Evolutionary conservation across 1,284 basidiomycete genomes (phyloP), one percentile per base, ranked within the genome.

Genomic region (Ceratobasidium theobromae): DNA sequence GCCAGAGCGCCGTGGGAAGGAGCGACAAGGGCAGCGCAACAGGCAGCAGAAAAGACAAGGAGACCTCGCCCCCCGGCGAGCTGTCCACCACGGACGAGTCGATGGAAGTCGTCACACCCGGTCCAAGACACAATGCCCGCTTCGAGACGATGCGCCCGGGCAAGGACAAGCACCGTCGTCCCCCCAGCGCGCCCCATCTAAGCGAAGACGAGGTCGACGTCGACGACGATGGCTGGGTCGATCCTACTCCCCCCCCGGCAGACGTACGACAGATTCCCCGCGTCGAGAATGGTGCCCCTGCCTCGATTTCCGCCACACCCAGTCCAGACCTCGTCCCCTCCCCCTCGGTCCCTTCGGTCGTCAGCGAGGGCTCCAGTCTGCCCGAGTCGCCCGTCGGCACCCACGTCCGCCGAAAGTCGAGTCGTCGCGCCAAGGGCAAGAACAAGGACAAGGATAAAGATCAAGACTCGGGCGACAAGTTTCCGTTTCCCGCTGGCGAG

Each of bases 11-110:
- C 3, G 33, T 46, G 12, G 41, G 58, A 35, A 40, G 45, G 3
- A 27, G 30, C 21, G 41, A n/a, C 41, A 32, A 86, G 45, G 82
- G 85, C 4, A 81, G 83, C 1, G 77, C 77, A 53, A 72, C 75
- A 12, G 73, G 72, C n/a, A n/a, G n/a, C n/a, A n/a, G n/a, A n/a
- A n/a, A n/a, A n/a, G n/a, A n/a, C n/a, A n/a, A n/a, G n/a, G n/a
- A 53, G 75, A 77, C 66, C 84, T 85, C 70, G 79, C 79, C 53
- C 65, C 70, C 66, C 62, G 70, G 64, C 70, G 70, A 53, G 60
- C 67, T 30, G 67, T 69, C 46, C 45, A 69, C 12, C 67, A 72
- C 51, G 66, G 46, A 60, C 43, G 66, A 55, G 23, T 57, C 65
- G 9, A 66, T 65, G 51, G 52, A 65, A 40, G 67, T 60, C 16